phyloP scores from a whole-genome alignment of 306 rosid genomes.

The Comarum palustre region DNA sequence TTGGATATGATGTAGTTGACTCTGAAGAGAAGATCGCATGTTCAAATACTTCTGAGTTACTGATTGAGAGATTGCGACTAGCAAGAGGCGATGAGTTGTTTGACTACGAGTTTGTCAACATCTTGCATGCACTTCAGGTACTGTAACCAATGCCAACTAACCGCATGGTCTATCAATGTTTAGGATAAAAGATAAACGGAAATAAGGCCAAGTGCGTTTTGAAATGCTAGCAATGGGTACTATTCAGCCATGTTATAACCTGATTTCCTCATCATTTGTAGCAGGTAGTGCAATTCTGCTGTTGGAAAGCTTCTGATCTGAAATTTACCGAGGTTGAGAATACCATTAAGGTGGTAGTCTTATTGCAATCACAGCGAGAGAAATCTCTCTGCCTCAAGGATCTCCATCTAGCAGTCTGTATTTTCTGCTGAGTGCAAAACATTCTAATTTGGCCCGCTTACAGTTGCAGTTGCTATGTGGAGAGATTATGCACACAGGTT shows the following conservation, averaged over 20 bases:
- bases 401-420: slow-evolving; percentile 35
- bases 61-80: slow-evolving; percentile 45
- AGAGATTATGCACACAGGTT: slow-evolving; percentile 44
- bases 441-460: slow-evolving; percentile 47
- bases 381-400: slow-evolving; percentile 43
- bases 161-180: neutral
- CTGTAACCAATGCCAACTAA: slow-evolving; percentile 11
- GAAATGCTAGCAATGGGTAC: neutral
- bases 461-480: slow-evolving; percentile 46
- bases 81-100: slow-evolving; percentile 56
- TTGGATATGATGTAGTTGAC: slow-evolving; percentile 58
- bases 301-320: slow-evolving; percentile 55
- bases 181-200: neutral
- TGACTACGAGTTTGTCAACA: slow-evolving; percentile 53
- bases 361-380: slow-evolving; percentile 39
- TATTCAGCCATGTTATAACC: neutral
- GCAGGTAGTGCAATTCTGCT: slow-evolving; percentile 66
- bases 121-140: slow-evolving; percentile 97
- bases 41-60: slow-evolving; percentile 48
- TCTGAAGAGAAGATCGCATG: slow-evolving; percentile 34
- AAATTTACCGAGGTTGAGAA: slow-evolving; percentile 27
- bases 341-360: slow-evolving; percentile 29
- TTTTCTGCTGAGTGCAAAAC: slow-evolving; percentile 27
- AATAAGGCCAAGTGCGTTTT: neutral
- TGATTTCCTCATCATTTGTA: slow-evolving; percentile 7